Evolutionary conservation across 257 asterid genomes (phyloP).

Genomic region (Solanum raphanifolium): DNA sequence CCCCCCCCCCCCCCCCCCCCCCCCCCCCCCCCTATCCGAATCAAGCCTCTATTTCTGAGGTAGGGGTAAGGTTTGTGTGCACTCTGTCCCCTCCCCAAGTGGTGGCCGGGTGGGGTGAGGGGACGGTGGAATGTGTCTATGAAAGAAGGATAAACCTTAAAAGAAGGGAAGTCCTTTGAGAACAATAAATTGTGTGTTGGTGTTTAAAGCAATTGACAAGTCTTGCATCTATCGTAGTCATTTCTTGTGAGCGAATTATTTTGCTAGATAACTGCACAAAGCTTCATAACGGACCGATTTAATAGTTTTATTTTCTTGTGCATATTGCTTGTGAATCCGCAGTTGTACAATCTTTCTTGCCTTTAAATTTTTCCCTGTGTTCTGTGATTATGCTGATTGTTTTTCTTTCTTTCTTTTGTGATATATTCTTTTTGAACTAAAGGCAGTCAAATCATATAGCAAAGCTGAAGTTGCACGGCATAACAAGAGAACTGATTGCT

Average conservation of each 20-base stretch:
- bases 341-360: neutral
- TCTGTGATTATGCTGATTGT: neutral
- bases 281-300: neutral
- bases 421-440: neutral
- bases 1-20: too few species aligned
- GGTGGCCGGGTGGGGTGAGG: too few species aligned
- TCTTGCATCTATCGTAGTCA: neutral
- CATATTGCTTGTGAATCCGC: neutral
- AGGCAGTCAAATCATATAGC: constrained; percentile 52
- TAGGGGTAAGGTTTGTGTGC: too few species aligned
- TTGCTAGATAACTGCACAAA: neutral
- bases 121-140: neutral
- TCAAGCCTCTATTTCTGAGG: too few species aligned
- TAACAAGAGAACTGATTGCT: constrained; percentile 80
- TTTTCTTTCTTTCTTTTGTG: neutral
- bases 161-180: neutral
- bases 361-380: neutral
- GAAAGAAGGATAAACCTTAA: neutral
- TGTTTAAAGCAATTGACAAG: neutral
- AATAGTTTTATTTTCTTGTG: neutral
- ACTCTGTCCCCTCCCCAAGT: too few species aligned
- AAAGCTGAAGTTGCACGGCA: constrained; percentile 66
- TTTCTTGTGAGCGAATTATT: neutral
- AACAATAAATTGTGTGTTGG: neutral
- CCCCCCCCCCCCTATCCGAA: too few species aligned